These are phyloP conservation scores for Dryas alaskensis DNA, from an alignment of 306 rosid species.

Conservation along the genomic window DNA sequence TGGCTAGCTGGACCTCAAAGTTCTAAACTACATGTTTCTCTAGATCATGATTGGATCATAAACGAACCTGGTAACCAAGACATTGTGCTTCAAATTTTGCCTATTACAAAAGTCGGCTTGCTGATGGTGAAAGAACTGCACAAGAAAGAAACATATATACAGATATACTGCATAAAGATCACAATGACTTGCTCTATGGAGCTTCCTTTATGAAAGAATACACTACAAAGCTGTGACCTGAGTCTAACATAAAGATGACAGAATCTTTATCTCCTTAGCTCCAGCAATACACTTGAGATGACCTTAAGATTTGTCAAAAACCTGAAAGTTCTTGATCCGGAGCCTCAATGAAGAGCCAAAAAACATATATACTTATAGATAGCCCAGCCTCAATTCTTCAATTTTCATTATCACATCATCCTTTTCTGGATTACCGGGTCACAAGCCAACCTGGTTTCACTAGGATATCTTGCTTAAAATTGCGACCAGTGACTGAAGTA, in stretches of 20 bases:
- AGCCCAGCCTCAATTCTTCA: neutral
- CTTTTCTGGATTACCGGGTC: conserved; percentile 44
- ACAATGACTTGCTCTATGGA: neutral
- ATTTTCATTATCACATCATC: conserved; percentile 9
- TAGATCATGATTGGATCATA: neutral
- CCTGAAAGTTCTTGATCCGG: neutral
- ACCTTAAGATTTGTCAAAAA: neutral
- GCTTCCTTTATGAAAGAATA: neutral
- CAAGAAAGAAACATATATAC: neutral
- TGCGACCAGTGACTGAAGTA: conserved; percentile 80
- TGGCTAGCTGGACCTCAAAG: neutral
- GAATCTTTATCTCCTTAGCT: neutral
- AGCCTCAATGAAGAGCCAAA: neutral
- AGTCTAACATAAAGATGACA: neutral
- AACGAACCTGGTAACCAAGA: neutral
- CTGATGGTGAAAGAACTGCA: neutral
- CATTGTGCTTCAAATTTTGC: neutral
- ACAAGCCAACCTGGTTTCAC: conserved; percentile 95
- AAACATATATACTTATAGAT: neutral
- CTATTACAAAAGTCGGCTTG: neutral
- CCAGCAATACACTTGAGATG: neutral
- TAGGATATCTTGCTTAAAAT: conserved; percentile 72
- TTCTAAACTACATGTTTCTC: neutral
- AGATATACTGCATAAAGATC: neutral
- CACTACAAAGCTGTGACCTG: conserved; percentile 2